Conservation (phyloP, 768 basidiomycete genomes). For the Mycena crocata region DNA sequence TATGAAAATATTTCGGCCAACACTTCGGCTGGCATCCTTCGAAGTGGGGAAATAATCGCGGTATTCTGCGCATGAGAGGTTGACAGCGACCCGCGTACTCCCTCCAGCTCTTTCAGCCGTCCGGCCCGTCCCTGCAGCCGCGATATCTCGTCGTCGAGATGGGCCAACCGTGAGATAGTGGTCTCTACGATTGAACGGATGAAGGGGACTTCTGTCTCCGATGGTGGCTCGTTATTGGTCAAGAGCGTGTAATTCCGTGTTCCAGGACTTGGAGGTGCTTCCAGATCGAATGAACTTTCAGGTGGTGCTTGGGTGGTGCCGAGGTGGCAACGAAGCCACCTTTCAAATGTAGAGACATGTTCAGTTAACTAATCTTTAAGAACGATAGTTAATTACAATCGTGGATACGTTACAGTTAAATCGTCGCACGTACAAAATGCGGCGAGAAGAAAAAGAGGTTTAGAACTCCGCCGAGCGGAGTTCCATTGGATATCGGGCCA, state of each 20-base stretch:
- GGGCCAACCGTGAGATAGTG: background rate
- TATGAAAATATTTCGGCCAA: conserved; percentile 17
- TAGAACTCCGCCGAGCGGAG: too few relatives aligned
- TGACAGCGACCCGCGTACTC: background rate
- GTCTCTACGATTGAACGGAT: background rate
- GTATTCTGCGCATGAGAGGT: background rate
- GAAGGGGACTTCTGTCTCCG: background rate
- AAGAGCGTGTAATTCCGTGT: conserved; percentile 38
- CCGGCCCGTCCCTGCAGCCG: background rate
- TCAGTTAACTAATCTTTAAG: too few relatives aligned
- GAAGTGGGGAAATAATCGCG: conserved; percentile 3
- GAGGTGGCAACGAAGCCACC: too few relatives aligned
- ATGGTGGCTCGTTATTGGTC: conserved; percentile 15
- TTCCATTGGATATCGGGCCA: too few relatives aligned
- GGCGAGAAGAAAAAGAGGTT: too few relatives aligned
- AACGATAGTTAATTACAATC: too few relatives aligned
- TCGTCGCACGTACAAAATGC: too few relatives aligned
- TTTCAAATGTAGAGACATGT: too few relatives aligned
- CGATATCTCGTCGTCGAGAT: conserved; percentile 3
- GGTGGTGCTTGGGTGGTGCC: background rate
- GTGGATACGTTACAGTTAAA: too few relatives aligned
- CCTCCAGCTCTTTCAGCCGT: background rate
- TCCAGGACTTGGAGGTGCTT: background rate
- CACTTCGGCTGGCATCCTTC: conserved; percentile 21
- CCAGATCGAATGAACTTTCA: background rate